Percentiles rank a stretch among this genome's conserved stretches.
These are phyloP conservation scores for Botrytis deweyae DNA, from an alignment of 2,329 filamentous ascomycete species.

Conservation along the genomic window DNA sequence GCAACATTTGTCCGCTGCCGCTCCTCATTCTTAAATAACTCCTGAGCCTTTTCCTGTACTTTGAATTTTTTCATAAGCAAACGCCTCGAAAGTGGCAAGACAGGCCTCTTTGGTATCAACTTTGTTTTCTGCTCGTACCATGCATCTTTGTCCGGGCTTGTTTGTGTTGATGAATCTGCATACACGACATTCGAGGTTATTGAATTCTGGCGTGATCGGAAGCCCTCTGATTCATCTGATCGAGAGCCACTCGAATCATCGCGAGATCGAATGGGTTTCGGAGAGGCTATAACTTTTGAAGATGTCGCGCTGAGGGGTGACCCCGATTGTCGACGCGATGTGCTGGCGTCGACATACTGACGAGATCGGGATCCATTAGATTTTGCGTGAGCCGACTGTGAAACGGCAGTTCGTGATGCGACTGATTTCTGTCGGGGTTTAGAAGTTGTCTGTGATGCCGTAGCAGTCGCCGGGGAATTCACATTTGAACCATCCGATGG, in stretches of 20 bases:
- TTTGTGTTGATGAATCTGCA: constrained; percentile 36
- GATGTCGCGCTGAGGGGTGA: constrained; percentile 37
- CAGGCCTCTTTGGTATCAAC: constrained; percentile 29
- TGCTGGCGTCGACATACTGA: constrained; percentile 38
- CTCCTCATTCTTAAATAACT: constrained; percentile 17
- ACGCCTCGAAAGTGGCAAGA: constrained; percentile 36
- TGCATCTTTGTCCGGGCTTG: constrained; percentile 36
- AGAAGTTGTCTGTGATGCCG: constrained; percentile 32
- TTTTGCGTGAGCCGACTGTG: constrained; percentile 29
- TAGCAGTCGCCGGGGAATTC: constrained; percentile 23
- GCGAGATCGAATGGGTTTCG: constrained; percentile 25
- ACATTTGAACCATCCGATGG: constrained; percentile 52
- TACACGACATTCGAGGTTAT: constrained; percentile 32
- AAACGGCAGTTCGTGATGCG: constrained; percentile 31
- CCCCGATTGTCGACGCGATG: constrained; percentile 36
- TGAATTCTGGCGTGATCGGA: constrained; percentile 32
- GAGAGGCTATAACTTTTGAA: constrained; percentile 31
- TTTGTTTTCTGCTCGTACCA: constrained; percentile 35
- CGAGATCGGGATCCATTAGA: constrained; percentile 30
- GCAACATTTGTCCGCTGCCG: constrained; percentile 21
- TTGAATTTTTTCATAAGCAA: constrained; percentile 37
- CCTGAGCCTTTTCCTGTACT: constrained; percentile 27
- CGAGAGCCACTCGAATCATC: constrained; percentile 23
- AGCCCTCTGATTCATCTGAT: constrained; percentile 22
- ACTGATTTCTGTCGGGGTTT: constrained; percentile 38